phyloP scores from a whole-genome alignment of 2,329 filamentous ascomycete species.

The Ophiostoma himal-ulmi region DNA sequence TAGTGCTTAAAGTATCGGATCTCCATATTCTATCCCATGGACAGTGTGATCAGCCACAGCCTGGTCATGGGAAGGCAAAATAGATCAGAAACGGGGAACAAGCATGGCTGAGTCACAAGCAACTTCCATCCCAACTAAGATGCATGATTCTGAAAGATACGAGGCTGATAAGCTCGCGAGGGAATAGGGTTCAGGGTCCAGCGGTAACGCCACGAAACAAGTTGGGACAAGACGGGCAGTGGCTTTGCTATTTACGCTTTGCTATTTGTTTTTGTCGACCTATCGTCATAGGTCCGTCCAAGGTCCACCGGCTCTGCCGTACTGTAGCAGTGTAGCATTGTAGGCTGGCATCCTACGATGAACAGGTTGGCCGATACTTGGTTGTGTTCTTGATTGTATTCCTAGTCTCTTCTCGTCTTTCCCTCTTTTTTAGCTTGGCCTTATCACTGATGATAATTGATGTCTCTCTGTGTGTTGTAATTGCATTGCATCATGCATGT shows the following conservation, averaged over 20 bases:
- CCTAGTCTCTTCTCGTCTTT: background rate
- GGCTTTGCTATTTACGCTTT: background rate
- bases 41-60: background rate
- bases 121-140: background rate
- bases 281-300: background rate
- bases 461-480: background rate
- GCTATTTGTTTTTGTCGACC: too few relatives aligned
- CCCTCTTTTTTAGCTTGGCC: background rate
- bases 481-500: conserved; percentile 2
- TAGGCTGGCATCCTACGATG: background rate
- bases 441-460: background rate
- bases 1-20: background rate
- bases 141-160: background rate
- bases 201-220: background rate
- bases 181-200: background rate
- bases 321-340: background rate
- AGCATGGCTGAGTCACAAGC: background rate
- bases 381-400: background rate
- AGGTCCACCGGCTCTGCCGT: background rate
- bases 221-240: background rate
- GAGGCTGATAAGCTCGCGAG: background rate
- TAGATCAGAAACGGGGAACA: background rate
- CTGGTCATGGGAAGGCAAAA: background rate
- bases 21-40: background rate
- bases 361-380: background rate